Evolutionary conservation across 2,329 filamentous ascomycete genomes (phyloP).

Genomic region (Penicillium capsulatum): DNA sequence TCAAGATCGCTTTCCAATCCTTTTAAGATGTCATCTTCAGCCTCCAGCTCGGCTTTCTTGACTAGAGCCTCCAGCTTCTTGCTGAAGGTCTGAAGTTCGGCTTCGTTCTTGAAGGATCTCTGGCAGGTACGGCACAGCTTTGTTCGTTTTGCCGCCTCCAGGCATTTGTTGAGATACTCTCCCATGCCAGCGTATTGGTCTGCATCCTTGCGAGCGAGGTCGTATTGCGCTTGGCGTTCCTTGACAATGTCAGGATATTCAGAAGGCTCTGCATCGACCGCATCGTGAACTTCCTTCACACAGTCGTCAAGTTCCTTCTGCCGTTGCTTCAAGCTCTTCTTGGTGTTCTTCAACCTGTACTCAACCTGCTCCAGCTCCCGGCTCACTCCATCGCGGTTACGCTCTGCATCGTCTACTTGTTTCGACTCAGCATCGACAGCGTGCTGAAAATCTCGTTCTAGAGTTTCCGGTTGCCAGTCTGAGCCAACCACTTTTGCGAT

Average conservation of each 20-base stretch:
- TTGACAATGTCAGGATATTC: slow-evolving; percentile 52
- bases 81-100: slow-evolving; percentile 60
- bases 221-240: slow-evolving; percentile 50
- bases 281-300: slow-evolving; percentile 59
- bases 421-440: slow-evolving; percentile 56
- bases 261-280: slow-evolving; percentile 50
- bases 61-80: slow-evolving; percentile 60
- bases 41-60: slow-evolving; percentile 50
- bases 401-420: slow-evolving; percentile 61
- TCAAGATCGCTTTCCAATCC: slow-evolving; percentile 61
- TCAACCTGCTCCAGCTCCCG: slow-evolving; percentile 74
- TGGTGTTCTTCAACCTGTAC: slow-evolving; percentile 63
- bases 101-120: slow-evolving; percentile 59
- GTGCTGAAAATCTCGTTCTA: slow-evolving; percentile 68
- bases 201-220: slow-evolving; percentile 58
- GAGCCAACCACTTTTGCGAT: slow-evolving; percentile 61
- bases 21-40: slow-evolving; percentile 59
- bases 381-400: slow-evolving; percentile 64
- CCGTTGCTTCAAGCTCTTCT: slow-evolving; percentile 62
- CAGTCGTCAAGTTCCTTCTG: slow-evolving; percentile 59
- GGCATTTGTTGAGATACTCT: slow-evolving; percentile 66
- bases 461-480: slow-evolving; percentile 63
- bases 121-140: slow-evolving; percentile 75
- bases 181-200: slow-evolving; percentile 64
- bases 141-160: slow-evolving; percentile 61